Evolutionary conservation across 2,329 filamentous ascomycete genomes (phyloP).

Genomic region (Biscogniauxia sp.): DNA sequence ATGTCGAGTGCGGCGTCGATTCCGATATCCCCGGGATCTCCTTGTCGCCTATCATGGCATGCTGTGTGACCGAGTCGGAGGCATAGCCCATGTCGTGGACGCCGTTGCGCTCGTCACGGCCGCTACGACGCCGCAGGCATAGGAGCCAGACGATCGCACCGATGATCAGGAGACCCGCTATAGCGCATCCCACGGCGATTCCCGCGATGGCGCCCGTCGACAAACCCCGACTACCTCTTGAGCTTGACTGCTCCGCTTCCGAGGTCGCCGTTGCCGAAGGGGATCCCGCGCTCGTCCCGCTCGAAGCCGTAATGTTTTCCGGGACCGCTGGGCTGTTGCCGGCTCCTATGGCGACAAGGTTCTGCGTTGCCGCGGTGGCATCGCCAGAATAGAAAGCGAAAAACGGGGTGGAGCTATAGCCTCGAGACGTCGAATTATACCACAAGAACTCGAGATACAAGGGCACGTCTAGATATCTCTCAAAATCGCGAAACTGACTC

Average conservation of each 20-base stretch:
- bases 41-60: constrained; percentile 43
- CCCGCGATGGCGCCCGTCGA: constrained; percentile 27
- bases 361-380: constrained; percentile 3
- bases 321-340: neutral
- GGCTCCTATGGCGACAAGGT: neutral
- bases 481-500: neutral
- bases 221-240: constrained; percentile 9
- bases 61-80: constrained; percentile 24
- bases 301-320: constrained; percentile 2
- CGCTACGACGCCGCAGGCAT: constrained; percentile 39
- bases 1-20: constrained; percentile 17
- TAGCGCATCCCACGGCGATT: constrained; percentile 23
- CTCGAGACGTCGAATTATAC: constrained; percentile 14
- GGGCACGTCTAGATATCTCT: constrained; percentile 4
- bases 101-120: constrained; percentile 23
- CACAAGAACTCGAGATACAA: constrained; percentile 26
- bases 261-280: constrained; percentile 1
- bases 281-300: constrained; percentile 1
- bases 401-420: constrained; percentile 18
- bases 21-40: constrained; percentile 14
- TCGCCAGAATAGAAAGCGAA: constrained; percentile 12
- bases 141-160: constrained; percentile 42
- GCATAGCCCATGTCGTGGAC: constrained; percentile 27
- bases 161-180: constrained; percentile 38
- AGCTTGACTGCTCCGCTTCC: neutral